phyloP scores from a whole-genome alignment of 2,329 filamentous ascomycete species.

The Pyricularia grisea region DNA sequence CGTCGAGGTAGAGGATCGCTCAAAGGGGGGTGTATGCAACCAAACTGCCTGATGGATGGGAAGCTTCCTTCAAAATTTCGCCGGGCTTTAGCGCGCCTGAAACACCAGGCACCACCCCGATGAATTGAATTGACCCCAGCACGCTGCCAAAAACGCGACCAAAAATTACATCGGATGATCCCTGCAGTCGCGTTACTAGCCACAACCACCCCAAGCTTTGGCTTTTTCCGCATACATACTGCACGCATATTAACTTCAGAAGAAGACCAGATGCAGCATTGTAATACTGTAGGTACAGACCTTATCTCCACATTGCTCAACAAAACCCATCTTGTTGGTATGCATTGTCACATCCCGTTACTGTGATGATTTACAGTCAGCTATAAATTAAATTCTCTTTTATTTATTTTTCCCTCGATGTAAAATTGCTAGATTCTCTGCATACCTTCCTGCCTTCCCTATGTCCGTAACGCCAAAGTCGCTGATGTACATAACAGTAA shows the following conservation, averaged over 20 bases:
- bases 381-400: background rate
- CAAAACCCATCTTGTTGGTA: background rate
- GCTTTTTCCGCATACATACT: background rate
- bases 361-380: background rate
- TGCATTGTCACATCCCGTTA: background rate
- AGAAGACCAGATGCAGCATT: background rate
- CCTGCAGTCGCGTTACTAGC: background rate
- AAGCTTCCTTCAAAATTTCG: background rate
- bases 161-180: background rate
- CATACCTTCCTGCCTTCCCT: background rate
- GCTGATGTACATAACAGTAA: background rate
- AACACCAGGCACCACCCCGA: background rate
- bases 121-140: background rate
- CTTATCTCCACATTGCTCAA: background rate
- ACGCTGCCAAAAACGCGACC: background rate
- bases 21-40: background rate
- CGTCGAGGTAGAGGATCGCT: background rate
- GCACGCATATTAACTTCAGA: no score
- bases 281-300: background rate
- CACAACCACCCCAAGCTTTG: background rate
- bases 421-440: background rate
- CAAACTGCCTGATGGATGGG: background rate
- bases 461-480: background rate
- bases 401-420: background rate
- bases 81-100: conserved; percentile 2